Base-by-base conservation (phyloP, 805 yeast species). In the Pichia kluyveri region DNA sequence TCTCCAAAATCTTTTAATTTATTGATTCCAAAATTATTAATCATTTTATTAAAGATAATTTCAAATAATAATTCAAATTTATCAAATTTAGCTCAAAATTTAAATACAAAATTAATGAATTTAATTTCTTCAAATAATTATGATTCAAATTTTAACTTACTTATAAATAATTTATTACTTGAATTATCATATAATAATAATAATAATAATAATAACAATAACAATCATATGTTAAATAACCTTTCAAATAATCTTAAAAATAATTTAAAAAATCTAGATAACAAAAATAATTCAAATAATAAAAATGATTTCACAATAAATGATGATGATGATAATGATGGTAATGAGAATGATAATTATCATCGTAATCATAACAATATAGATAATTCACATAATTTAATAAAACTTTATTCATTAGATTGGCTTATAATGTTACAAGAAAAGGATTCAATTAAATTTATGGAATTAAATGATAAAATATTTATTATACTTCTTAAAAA, bases 341-440 rank as follows among this genome's bases (percentile, higher is more conserved):
- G 41, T 7, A 47, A 45, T 26, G 3, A 19, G 3, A 4, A 19
- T 19, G 23, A 19, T 19, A 19, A 19, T 19, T 4, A 4, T 19
- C n/a, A n/a, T n/a, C n/a, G n/a, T n/a, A n/a, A n/a, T n/a, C 26
- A 23, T 23, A 23, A 23, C 5, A 5, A 23, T 23, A 5, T 23
- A 23, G 26, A 23, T 23, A 23, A 23, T 23, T 23, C 26, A 23
- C 26, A 23, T 23, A 43, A 39, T 39, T 79, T 82, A 30, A 85
- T 96, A 0, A 75, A 93, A 50, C 73, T 88, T 34, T 87, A 95
- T 0, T 82, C 93, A 26, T 68, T 93, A 36, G 96, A 90, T 54
- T 93, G 99, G 99, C 70, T 93, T 32, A 79, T 81, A 15, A 79
- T 87, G 74, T 71, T 93, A 39, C 91, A 89, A 59, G 73, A 78